Base-by-base conservation (phyloP, 495 filamentous ascomycete genomes). In the Hypoxylon fragiforme region DNA sequence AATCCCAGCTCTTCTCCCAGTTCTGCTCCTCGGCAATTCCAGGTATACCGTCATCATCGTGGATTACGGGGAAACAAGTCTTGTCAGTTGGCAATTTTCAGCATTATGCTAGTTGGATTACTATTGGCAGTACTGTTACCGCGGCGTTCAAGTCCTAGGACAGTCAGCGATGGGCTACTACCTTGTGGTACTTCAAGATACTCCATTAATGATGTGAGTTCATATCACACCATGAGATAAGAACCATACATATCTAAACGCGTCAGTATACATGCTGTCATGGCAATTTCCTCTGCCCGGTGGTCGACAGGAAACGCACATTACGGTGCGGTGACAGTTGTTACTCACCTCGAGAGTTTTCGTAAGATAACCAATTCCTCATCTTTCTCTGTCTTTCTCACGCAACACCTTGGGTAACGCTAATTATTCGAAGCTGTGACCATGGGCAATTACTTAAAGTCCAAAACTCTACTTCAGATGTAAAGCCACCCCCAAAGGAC, bases 231-330 rank as follows among this genome's bases (percentile, higher is more conserved):
- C 11, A 2, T 13, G 15, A 5, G 34, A 11, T 35, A 20, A 20
- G 4, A 7, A 1, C 8, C 8, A 15, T 34, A 7, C 8, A 15
- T 34, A 7, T 42, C 38, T 38, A 47, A 55, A 30, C 36, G 5
- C 18, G 44, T 2, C 49, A 76, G 70, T 72, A 77, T 44, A 76
- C 73, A n/a, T 77, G 74, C 46, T 76, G 74, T 39, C 59, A 68
- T 41, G 41, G 46, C 3, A 46, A 70, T 26, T 75, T 75, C 21
- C 63, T 77, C 18, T 77, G 73, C 32, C 74, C 74, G 2, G 61
- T 77, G 7, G 18, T 69, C 13, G 50, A 71, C 37, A 64, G 58
- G 32, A 58, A 64, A 21, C 66, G 68, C 19, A 74, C 65, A 13
- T 57, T 75, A 18, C 61, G 52, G 53, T 77, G 73, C 44, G 72